phyloP scores from a whole-genome alignment of 208 protist genomes.

The Leptomonas pyrrhocoris region DNA sequence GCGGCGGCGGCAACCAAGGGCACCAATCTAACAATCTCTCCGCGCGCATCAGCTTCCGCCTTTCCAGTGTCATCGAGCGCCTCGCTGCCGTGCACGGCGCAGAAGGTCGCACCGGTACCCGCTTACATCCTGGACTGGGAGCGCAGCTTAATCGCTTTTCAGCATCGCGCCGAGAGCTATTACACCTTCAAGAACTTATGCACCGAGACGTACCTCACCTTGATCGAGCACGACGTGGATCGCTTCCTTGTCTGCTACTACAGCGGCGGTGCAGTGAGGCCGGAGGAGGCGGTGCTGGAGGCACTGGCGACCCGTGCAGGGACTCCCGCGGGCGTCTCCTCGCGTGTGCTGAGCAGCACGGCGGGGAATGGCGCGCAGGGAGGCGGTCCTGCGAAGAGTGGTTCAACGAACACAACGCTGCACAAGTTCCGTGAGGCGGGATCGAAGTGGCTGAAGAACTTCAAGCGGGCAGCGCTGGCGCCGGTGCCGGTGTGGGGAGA shows the following conservation, averaged over 20 bases:
- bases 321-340: neutral
- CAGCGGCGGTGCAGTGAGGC: conserved; percentile 23
- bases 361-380: neutral
- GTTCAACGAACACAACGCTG: conserved; percentile 21
- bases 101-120: neutral
- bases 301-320: conserved; percentile 16
- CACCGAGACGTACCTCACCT: conserved; percentile 64
- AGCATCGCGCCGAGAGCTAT: conserved; percentile 50
- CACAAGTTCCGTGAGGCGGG: conserved; percentile 24
- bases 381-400: conserved; percentile 9
- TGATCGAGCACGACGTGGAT: conserved; percentile 66
- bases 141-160: conserved; percentile 45
- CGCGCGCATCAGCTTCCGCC: too few relatives aligned
- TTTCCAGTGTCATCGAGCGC: too few relatives aligned
- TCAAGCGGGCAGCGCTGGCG: conserved; percentile 11
- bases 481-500: conserved; percentile 14
- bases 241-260: conserved; percentile 54
- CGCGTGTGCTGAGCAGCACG: conserved; percentile 1
- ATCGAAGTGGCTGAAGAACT: conserved; percentile 33
- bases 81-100: neutral
- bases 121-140: conserved; percentile 40
- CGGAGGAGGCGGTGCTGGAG: conserved; percentile 28
- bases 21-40: neutral
- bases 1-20: neutral
- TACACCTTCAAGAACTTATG: conserved; percentile 42